Percentiles rank a stretch among this genome's conserved stretches.
Conservation (phyloP, 1,139 yeast species). For the Candida sp. region DNA sequence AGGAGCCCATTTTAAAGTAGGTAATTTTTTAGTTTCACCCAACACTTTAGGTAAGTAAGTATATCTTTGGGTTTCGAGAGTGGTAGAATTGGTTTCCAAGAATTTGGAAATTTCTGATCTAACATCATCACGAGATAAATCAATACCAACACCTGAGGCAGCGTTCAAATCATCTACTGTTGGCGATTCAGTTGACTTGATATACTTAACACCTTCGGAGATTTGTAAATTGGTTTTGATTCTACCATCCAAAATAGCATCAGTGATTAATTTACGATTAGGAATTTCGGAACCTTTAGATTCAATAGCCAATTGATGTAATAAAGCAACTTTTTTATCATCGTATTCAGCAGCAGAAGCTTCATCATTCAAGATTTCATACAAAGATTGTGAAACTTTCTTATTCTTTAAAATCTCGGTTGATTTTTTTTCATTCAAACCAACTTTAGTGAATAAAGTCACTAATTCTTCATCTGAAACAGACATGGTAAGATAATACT, state of each 20-base stretch:
- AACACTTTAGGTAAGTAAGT: constrained; percentile 70
- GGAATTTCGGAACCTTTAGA: constrained; percentile 44
- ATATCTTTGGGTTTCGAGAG: constrained; percentile 70
- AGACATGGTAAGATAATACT: constrained; percentile 5
- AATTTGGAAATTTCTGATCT: constrained; percentile 54
- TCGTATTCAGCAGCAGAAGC: constrained; percentile 24
- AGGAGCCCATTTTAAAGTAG: constrained; percentile 87
- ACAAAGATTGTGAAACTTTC: constrained; percentile 72
- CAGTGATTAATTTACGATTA: constrained; percentile 50
- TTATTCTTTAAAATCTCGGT: constrained; percentile 80
- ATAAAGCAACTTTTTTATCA: constrained; percentile 55
- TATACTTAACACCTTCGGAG: constrained; percentile 75
- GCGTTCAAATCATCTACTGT: constrained; percentile 47
- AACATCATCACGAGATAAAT: constrained; percentile 64
- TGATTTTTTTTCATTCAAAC: constrained; percentile 68
- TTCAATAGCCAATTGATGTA: constrained; percentile 76
- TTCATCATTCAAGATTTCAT: constrained; percentile 41
- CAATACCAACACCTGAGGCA: constrained; percentile 81
- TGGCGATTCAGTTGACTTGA: constrained; percentile 43
- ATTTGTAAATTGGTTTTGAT: constrained; percentile 71
- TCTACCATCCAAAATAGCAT: constrained; percentile 61
- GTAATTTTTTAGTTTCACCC: constrained; percentile 71
- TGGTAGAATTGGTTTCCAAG: constrained; percentile 54
- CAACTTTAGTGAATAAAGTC: constrained; percentile 54
- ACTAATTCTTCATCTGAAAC: constrained; percentile 27